Conservation (phyloP, 179 eudicot genomes). For the Silene noctiflora region DNA sequence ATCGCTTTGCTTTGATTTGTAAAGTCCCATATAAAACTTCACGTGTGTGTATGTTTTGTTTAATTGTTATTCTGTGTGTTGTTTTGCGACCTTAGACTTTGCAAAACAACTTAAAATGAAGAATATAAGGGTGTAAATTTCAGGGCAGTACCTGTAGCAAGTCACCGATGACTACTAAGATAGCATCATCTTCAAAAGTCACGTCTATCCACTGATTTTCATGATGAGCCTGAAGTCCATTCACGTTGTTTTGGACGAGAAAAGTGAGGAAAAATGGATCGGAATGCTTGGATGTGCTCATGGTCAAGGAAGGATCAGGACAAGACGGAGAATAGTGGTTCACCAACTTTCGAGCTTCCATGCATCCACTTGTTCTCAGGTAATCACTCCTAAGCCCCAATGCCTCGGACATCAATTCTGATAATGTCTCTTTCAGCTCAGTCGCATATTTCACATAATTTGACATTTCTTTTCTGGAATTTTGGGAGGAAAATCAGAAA, state of each 20-base stretch:
- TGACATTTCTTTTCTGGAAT: slow-evolving; percentile 8
- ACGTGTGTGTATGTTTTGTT: too few species aligned
- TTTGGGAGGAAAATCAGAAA: neutral
- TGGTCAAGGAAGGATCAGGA: slow-evolving; percentile 18
- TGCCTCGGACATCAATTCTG: slow-evolving; percentile 14
- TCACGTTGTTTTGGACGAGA: slow-evolving; percentile 10
- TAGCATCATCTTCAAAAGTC: neutral
- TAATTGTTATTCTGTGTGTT: neutral
- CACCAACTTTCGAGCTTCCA: slow-evolving; percentile 18
- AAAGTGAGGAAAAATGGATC: slow-evolving; percentile 16
- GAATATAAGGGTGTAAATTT: neutral
- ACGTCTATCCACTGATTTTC: slow-evolving; percentile 13
- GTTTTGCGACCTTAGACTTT: neutral
- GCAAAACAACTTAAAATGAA: too few species aligned
- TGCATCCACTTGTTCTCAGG: slow-evolving; percentile 16
- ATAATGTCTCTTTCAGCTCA: slow-evolving; percentile 9
- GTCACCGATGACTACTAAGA: slow-evolving; percentile 17
- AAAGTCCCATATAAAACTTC: too few species aligned
- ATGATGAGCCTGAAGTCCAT: slow-evolving; percentile 17
- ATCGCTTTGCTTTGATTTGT: too few species aligned
- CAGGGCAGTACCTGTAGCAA: slow-evolving; percentile 16
- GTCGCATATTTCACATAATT: slow-evolving; percentile 1
- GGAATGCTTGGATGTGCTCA: slow-evolving; percentile 16
- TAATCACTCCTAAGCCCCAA: slow-evolving; percentile 14
- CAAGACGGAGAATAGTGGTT: slow-evolving; percentile 13